Base-by-base conservation (phyloP, 148 eudicot genomes). In the Rhododendron griersonianum region DNA sequence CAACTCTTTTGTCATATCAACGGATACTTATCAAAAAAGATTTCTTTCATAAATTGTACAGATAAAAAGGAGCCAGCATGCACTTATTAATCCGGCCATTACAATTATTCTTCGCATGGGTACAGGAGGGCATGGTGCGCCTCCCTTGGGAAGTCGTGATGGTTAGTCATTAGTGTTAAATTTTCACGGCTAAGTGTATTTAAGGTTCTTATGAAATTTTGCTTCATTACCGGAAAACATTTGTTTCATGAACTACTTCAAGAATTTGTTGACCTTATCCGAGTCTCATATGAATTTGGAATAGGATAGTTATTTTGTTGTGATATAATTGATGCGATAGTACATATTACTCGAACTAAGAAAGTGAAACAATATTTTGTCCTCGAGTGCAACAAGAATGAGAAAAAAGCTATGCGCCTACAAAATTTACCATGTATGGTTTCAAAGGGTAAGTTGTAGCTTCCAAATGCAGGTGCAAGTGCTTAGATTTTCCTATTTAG, bases 121-220 rank as follows among this genome's bases (percentile, higher is more conserved):
- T 90, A 98, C 99, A 85, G 99, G 98, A 61, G 99, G 99, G 71
- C 94, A 93, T 90, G 99, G 99, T 87, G 99, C 93, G 75, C 99
- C 99, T 57, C 99, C 99, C 86, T 88, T 96, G 89, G 98, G 98
- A 87, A 95, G 95, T 87, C 93, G 93, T 85, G 99, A 95, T 89
- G 99, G 99, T 96, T 81, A 92, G 71, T 65, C 69, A 37, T 74
- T 28, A 35, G 94, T 88, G 74, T 48, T 83, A 78, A 23, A 14
- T 50, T 83, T 75, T 2, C 28, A 37, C 57, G 9, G 41, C 47
- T 5, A 35, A 16, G 45, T 74, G 47, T 18, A 37, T 21, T 78
- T 82, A 69, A 65, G 67, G 37, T 25, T 63, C 35, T 78, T 81
- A n/a, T 16, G 69, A n/a, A 30, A 48, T 69, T 18, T 41, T 67